Percentiles rank a stretch among this genome's conserved stretches.
These are phyloP conservation scores for Gymnopilus dilepis DNA, from an alignment of 768 basidiomycete genomes.

Conservation along the genomic window DNA sequence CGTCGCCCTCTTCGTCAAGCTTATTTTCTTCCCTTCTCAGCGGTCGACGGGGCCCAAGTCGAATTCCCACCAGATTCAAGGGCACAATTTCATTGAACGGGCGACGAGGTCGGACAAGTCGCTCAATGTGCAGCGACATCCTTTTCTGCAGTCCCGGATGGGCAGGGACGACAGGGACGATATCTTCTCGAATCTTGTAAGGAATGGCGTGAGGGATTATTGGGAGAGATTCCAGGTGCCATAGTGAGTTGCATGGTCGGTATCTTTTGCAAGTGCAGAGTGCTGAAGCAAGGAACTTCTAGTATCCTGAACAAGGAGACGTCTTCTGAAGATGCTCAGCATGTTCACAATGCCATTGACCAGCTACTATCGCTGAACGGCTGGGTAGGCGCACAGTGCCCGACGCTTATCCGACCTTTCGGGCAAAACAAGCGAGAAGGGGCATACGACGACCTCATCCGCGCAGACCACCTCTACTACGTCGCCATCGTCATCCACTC, in stretches of 20 bases:
- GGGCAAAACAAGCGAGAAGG: conserved; percentile 87
- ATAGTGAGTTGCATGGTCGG: conserved; percentile 61
- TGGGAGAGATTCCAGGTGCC: conserved; percentile 94
- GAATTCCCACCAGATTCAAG: conserved; percentile 47
- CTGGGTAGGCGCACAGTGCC: conserved; percentile 96
- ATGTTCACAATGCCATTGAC: conserved; percentile 88
- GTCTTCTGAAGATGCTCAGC: conserved; percentile 87
- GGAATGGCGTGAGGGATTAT: conserved; percentile 82
- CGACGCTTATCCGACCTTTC: conserved; percentile 93
- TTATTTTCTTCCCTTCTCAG: conserved; percentile 42
- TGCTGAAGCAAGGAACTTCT: neutral
- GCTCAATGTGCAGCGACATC: conserved; percentile 87
- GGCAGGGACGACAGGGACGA: conserved; percentile 87
- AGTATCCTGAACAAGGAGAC: conserved; percentile 84
- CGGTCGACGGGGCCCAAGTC: conserved; percentile 30
- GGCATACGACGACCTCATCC: conserved; percentile 87
- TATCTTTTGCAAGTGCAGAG: neutral
- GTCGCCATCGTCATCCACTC: conserved; percentile 96
- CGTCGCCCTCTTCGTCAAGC: conserved; percentile 41
- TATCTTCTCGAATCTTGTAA: conserved; percentile 75
- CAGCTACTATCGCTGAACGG: conserved; percentile 95
- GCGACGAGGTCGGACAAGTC: conserved; percentile 69
- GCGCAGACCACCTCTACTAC: conserved; percentile 87
- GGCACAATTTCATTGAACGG: conserved; percentile 59
- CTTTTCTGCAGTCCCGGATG: conserved; percentile 86